Conservation (phyloP, 345 rosid species). For the Lumnitzera racemosa region DNA sequence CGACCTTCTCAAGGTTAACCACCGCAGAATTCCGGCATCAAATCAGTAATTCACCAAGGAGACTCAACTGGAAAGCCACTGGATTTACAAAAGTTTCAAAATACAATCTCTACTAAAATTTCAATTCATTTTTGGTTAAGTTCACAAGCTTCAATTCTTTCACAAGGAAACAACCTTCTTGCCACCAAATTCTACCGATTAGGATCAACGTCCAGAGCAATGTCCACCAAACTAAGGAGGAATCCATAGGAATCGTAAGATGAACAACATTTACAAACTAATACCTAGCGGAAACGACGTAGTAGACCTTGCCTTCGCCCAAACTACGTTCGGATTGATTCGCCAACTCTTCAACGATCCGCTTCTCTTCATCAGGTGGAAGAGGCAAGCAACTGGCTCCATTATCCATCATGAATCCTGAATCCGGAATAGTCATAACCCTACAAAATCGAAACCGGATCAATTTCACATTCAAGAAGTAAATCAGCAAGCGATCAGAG, state of each 20-base stretch:
- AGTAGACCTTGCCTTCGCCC: constrained; percentile 72
- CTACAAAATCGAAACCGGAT: constrained; percentile 5
- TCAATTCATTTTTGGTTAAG: too few relatives aligned
- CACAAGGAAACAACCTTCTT: too few relatives aligned
- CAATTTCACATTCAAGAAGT: constrained; percentile 11
- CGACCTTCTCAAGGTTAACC: too few relatives aligned
- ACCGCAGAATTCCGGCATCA: too few relatives aligned
- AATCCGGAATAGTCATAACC: constrained; percentile 48
- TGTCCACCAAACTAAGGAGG: background rate
- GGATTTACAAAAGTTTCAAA: too few relatives aligned
- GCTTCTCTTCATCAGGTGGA: constrained; percentile 60
- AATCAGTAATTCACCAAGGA: too few relatives aligned
- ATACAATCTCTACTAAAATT: too few relatives aligned
- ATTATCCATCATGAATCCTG: constrained; percentile 44
- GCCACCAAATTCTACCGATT: too few relatives aligned
- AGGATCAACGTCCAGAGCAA: background rate
- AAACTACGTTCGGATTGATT: constrained; percentile 44
- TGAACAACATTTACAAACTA: background rate
- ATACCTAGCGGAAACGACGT: constrained; percentile 66
- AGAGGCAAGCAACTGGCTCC: constrained; percentile 53
- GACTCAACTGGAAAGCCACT: too few relatives aligned
- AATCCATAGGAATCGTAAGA: background rate
- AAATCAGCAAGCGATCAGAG: background rate
- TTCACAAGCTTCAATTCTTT: too few relatives aligned
- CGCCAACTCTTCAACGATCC: constrained; percentile 46